Evolutionary conservation across 2,329 filamentous ascomycete genomes (phyloP).

Genomic region (Bipolaris oryzae): DNA sequence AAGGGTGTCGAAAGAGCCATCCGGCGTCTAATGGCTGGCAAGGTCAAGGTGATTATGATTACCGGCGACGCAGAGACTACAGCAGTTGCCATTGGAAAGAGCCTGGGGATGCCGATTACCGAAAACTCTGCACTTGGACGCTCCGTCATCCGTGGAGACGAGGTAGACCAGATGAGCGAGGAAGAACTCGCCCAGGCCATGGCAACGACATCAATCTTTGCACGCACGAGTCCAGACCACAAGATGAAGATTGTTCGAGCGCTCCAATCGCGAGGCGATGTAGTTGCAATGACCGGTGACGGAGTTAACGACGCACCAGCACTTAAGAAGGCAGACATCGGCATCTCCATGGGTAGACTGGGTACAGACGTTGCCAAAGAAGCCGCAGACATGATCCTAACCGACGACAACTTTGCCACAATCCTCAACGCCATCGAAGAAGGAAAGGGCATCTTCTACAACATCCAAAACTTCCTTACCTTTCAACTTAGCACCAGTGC

Average conservation of each 20-base stretch:
- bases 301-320: conserved; percentile 98
- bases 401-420: conserved; percentile 86
- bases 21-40: conserved; percentile 85
- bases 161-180: conserved; percentile 91
- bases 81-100: conserved; percentile 88
- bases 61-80: conserved; percentile 96
- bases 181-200: conserved; percentile 84
- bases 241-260: conserved; percentile 97
- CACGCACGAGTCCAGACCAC: conserved; percentile 93
- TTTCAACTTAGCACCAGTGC: conserved; percentile 98
- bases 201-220: conserved; percentile 89
- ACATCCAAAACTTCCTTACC: conserved; percentile 98
- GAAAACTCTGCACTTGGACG: conserved; percentile 64
- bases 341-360: conserved; percentile 93
- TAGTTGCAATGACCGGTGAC: conserved; percentile 98
- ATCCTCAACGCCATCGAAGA: conserved; percentile 97
- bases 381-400: conserved; percentile 90
- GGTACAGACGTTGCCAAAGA: conserved; percentile 98
- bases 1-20: conserved; percentile 91
- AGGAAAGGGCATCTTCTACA: conserved; percentile 99
- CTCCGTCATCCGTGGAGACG: conserved; percentile 82
- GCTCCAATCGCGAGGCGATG: conserved; percentile 88
- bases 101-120: conserved; percentile 89
- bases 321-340: conserved; percentile 95
- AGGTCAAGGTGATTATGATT: conserved; percentile 98